These are phyloP conservation scores for Umbelopsis vinacea DNA, from an alignment of 192 early-diverging fungal species.

Conservation along the genomic window DNA sequence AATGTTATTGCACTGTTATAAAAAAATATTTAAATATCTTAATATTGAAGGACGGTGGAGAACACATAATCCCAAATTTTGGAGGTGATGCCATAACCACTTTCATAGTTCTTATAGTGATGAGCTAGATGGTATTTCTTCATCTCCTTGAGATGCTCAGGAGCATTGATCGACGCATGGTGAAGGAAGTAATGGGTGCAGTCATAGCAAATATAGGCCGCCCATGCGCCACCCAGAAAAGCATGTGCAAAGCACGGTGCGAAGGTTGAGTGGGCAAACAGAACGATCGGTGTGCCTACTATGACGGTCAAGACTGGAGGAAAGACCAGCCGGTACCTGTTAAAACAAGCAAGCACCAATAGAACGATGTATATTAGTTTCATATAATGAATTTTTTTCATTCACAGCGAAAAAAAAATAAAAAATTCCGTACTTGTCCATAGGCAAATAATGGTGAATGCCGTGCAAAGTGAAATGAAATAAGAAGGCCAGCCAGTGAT, in stretches of 20 bases:
- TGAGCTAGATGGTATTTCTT: constrained; percentile 95
- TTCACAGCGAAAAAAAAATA: no score
- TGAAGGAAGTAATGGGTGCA: constrained; percentile 94
- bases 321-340: constrained; percentile 91
- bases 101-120: constrained; percentile 89
- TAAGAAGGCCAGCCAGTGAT: constrained; percentile 74
- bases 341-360: background rate
- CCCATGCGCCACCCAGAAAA: constrained; percentile 70
- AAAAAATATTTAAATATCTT: background rate
- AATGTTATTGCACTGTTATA: no score
- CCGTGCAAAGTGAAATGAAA: constrained; percentile 94
- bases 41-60: constrained; percentile 56
- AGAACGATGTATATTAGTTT: background rate
- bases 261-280: constrained; percentile 56
- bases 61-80: constrained; percentile 91
- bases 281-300: constrained; percentile 66
- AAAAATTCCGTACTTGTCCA: constrained; percentile 73
- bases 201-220: constrained; percentile 91
- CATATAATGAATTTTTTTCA: background rate
- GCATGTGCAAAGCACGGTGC: constrained; percentile 63
- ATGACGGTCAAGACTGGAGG: constrained; percentile 82
- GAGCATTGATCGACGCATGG: constrained; percentile 75
- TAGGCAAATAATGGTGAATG: constrained; percentile 95
- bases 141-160: constrained; percentile 76
- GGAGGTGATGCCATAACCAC: constrained; percentile 89